Evolutionary conservation across 495 filamentous ascomycete genomes (phyloP), one percentile per base, ranked within the genome.

Genomic region (Xylaria palmicola): DNA sequence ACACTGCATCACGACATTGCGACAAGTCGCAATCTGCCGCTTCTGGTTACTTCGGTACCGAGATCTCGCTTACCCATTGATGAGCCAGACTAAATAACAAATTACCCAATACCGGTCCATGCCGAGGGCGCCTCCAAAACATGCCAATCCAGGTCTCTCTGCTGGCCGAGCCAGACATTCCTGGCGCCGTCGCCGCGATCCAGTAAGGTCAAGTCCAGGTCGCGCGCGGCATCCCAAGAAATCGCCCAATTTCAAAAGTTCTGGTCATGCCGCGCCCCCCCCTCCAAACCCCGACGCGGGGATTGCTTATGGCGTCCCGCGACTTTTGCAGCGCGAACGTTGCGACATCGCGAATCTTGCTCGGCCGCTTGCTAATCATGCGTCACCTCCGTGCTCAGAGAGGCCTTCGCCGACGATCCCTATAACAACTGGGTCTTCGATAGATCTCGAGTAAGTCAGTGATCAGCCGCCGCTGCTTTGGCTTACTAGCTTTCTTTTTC

Each of bases 361-460:
- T 41, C 17, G 5, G 43, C 9, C 37, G 29, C 15, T 20, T 56
- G 60, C 68, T 54, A 47, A 50, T 36, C 34, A 6, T 79, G 75
- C 60, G 13, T 20, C 26, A 13, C 37, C 34, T 56, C 50, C 81
- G 82, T 63, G 29, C 32, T 24, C 56, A 72, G 70, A 65, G 77
- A 80, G 65, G 85, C 85, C 17, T 89, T 90, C 72, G 77, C 78
- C 8, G 78, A 86, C 20, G 87, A 89, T 65, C 86, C 86, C 15
- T 88, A 86, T 65, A 86, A 85, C 69, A 73, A 75, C 10, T 89
- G 85, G 85, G 72, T 84, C 10, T 87, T 83, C 67, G 75, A 77
- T 44, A 79, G 64, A 82, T 70, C 72, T 74, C 62, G 71, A 72
- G 60, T 83, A 82, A 70, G 85, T 81, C 75, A 70, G 85, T 81